Evolutionary conservation across 495 filamentous ascomycete species (phyloP), one percentile per base, ranked within the genome.

Genomic region (Penicillium longicatenatum): DNA sequence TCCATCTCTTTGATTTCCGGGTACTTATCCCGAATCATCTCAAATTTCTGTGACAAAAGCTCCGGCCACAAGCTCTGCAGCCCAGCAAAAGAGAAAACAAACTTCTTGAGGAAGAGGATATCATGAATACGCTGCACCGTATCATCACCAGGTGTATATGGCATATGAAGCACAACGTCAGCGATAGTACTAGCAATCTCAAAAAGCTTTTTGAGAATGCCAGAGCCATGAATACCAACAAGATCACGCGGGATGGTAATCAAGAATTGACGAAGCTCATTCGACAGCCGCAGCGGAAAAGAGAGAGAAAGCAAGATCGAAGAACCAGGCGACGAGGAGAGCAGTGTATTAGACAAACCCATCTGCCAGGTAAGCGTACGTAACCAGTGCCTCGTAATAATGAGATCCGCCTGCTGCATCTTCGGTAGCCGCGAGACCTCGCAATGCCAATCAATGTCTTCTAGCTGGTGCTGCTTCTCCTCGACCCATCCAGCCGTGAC

Each of bases 121-220:
- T 71, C 69, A 47, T 69, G 58, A 37, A 71, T 69, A 8, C 66
- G 59, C 43, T 58, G 42, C 30, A 53, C 61, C n/a, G 66, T 71
- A 43, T 69, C 66, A 39, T 69, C 66, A 24, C 51, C 44, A n/a
- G 61, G 54, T 17, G 61, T 67, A 42, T 65, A 58, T 8, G 56
- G 52, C 26, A 60, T 45, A 59, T 70, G 64, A 53, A 70, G 67
- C 16, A 86, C 67, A 1, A 86, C 81, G 65, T 84, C 81, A 0
- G 80, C 71, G 52, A 85, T 80, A 0, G 82, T 81, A 51, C 80
- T 81, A 2, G 78, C 72, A 50, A 86, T 73, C 53, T 85, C 82
- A 48, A 86, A 82, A 1, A 86, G 66, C 64, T 84, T 86, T 52
- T 83, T 76, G 22, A 81, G 73, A 24, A 86, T 81, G 0, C 79